phyloP scores from a whole-genome alignment of 441 rosid genomes.

The Viola pubescens region DNA sequence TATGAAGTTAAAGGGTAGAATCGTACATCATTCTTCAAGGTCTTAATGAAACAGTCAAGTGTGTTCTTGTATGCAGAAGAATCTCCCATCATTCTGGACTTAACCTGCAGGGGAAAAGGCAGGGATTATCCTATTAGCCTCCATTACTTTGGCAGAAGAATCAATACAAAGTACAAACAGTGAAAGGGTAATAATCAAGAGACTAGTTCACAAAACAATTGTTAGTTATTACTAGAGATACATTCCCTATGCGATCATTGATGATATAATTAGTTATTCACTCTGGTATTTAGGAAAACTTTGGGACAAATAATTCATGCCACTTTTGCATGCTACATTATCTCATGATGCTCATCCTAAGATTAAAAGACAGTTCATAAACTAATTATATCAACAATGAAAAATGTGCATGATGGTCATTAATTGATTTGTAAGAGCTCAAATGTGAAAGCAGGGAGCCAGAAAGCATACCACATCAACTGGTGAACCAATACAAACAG shows the following conservation, averaged over 20 bases:
- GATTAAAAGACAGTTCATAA: no score
- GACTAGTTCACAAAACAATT: no score
- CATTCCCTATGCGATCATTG: no score
- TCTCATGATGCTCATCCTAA: no score
- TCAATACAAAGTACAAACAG: neutral
- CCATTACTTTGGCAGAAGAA: neutral
- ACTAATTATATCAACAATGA: neutral
- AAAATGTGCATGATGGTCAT: neutral
- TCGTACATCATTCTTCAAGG: conserved; percentile 78
- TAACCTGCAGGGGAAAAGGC: conserved; percentile 45
- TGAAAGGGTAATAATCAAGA: no score
- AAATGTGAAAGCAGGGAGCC: neutral
- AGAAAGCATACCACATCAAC: conserved; percentile 78
- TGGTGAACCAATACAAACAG: conserved; percentile 96
- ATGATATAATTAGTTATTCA: no score
- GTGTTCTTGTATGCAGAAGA: conserved; percentile 74
- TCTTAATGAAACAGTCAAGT: conserved; percentile 84
- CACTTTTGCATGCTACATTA: no score
- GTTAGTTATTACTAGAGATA: no score
- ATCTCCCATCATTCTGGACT: conserved; percentile 99
- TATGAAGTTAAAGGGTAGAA: conserved; percentile 7
- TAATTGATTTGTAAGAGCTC: neutral
- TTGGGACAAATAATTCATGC: no score
- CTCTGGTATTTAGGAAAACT: no score
- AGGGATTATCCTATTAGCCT: neutral